Evolutionary conservation across 495 filamentous ascomycete genomes (phyloP), one percentile per base, ranked within the genome.

Genomic region (Talaromyces adpressus): DNA sequence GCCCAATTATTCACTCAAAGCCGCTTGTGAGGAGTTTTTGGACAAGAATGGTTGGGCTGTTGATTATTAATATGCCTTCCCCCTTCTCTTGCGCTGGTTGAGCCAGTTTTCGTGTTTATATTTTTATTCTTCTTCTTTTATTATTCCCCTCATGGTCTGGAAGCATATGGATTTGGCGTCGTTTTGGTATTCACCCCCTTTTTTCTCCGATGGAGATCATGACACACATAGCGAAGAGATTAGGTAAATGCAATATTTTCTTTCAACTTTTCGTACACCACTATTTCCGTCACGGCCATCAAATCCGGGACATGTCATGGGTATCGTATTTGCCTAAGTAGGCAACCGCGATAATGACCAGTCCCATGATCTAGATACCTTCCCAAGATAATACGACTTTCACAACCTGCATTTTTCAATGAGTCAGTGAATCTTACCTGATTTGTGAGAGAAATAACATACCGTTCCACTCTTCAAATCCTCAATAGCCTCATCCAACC

Each of bases 31-130:
- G 36, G 88, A 91, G 57, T 98, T 95, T 68, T 73, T 97, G 66
- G 79, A 88, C 14, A 78, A 91, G 63, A 96, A 97, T 72, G 94
- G 93, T 27, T 98, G 94, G 93, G 91, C 92, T 18, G 90, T 88
- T 8, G 94, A 98, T 70, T 98, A 89, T 86, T 98, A 75, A 71
- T 67, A 3, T 27, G 34, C 11, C 22, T 29, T 54, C 51, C n/a
- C 23, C 25, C 23, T 27, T 25, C 57, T 56, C 52, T 62, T 59
- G 54, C 49, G 45, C 20, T 47, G 11, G 18, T 23, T 27, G 22
- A 25, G 6, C 39, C 18, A 12, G 23, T 12, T 30, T 56, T 29
- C 27, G 7, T 49, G 45, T 56, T 4, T 16, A 56, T 56, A 56
- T 27, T 29, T 30, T 27, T 29, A 29, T 56, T 56, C 0, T 56